Base-by-base conservation (phyloP, 2,329 filamentous ascomycete genomes). In the Clonostachys rhizophaga region DNA sequence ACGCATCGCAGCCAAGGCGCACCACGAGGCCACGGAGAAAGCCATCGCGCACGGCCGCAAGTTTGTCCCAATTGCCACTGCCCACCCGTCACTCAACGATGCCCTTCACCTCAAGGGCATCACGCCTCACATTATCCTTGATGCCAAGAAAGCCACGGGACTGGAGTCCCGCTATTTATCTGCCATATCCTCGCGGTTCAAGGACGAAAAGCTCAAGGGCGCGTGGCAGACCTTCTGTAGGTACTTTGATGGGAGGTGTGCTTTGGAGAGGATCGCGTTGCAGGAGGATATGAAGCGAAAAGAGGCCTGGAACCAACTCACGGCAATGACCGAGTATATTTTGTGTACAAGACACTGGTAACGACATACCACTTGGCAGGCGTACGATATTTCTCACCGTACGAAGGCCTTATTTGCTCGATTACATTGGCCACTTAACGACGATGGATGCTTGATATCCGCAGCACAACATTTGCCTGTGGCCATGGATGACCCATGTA, bases 211-310 rank as follows among this genome's bases (percentile, higher is more conserved):
- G 49, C 65, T 88, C 13, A 75, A 80, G 40, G 77, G 81, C 48
- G 77, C 80, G 43, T 95, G 91, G 87, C 79, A 82, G 3, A 72
- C 78, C 41, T 83, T 96, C 56, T 78, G 85, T 57, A 89, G 87
- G 64, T 94, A 96, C 65, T 89, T 97, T 56, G 91, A 97, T 63
- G 94, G 94, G 1, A 79, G 78, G 48, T 84, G 87, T 59, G 86
- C 91, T 3, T 74, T 97, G 50, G 94, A 99, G 69, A 84, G 91
- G 56, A 87, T 99, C 54, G 82, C 87, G 2, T 71, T 94, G n/a
- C 79, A 86, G 48, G 90, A 96, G 67, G 87, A 88, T 6, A 78
- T 95, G 70, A 95, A 94, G 71, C 76, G 90, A 48, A 95, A 92
- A 68, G 85, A 88, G 55, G 77, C 90, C 13, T 91, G 87, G 72